Percentiles rank a stretch among this genome's conserved stretches.
Evolutionary conservation across 352 stramenopile species (phyloP).

Genomic region (Globisporangium cederbergense): DNA sequence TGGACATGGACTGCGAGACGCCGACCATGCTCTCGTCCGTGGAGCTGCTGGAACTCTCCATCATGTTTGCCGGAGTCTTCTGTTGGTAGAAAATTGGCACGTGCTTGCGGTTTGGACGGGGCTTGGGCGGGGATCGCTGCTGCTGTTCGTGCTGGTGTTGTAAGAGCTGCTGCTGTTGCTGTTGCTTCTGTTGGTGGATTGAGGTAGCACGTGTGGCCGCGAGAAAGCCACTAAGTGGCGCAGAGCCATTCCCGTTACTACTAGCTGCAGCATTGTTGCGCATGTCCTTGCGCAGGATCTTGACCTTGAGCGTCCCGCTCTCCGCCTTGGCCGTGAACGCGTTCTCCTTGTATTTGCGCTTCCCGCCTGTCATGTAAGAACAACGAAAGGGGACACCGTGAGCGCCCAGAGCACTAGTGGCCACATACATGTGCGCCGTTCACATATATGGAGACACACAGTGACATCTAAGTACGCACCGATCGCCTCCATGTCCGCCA

Average conservation of each 20-base stretch:
- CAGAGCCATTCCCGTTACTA: not conserved
- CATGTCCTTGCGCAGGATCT: conserved; percentile 67
- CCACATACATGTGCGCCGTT: not conserved
- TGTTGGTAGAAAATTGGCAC: conserved; percentile 80
- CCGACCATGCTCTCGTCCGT: conserved; percentile 31
- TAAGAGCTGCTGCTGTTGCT: conserved; percentile 4
- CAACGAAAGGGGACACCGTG: not conserved
- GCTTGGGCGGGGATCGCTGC: conserved; percentile 56
- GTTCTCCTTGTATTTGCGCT: conserved; percentile 77
- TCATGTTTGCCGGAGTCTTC: conserved; percentile 12
- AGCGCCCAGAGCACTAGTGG: not conserved
- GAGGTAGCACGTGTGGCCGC: not conserved
- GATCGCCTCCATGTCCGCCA: conserved; percentile 19
- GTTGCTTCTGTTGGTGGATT: not conserved
- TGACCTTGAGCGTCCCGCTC: conserved; percentile 72
- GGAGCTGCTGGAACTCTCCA: conserved; percentile 20
- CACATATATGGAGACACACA: not conserved
- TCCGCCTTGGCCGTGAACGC: conserved; percentile 73
- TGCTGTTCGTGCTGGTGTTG: not conserved
- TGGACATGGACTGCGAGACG: conserved; percentile 29
- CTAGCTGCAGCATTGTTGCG: not conserved
- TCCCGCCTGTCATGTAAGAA: conserved; percentile 26
- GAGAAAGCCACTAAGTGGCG: conserved; percentile 11
- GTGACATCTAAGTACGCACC: conserved; percentile 8
- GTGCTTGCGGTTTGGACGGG: conserved; percentile 77